Evolutionary conservation across 139 green algal genomes (phyloP), one percentile per base, ranked within the genome.

Genomic region (Gonium pectorale): DNA sequence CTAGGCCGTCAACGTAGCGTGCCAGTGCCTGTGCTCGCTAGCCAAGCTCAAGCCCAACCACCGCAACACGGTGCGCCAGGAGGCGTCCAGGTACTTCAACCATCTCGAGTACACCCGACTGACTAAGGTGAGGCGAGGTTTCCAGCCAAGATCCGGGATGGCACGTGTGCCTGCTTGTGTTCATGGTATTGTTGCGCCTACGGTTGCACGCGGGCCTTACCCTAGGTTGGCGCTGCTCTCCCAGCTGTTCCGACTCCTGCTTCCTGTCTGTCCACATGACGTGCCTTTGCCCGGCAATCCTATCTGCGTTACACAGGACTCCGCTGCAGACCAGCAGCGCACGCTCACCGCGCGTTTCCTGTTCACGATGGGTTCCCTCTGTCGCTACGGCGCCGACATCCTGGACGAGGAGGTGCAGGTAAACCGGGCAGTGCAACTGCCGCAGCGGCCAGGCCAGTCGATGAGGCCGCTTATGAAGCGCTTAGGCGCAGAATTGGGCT

Each of bases 291-390:
- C n/a, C n/a, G n/a, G n/a, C n/a, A n/a, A n/a, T n/a, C n/a, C n/a
- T n/a, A n/a, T n/a, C n/a, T n/a, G n/a, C n/a, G n/a, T n/a, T n/a
- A n/a, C n/a, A n/a, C n/a, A n/a, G n/a, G n/a, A n/a, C n/a, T n/a
- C n/a, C n/a, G n/a, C n/a, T n/a, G n/a, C n/a, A 17, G 78, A 74
- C 7, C 54, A 56, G 67, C 67, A 44, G 44, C 40, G 38, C 1
- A n/a, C n/a, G n/a, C 70, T 79, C 13, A 66, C 85, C 17, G 68
- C 71, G 24, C 87, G 92, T 60, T 91, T 93, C 51, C 80, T 97
- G 54, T 95, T 93, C 79, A 91, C 91, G 17, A 56, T 98, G 44
- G 95, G 95, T 24, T 92, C 95, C 43, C 73, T 98, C n/a, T 94
- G 89, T 73, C 81, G 94, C 26, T 85, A 94, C 84, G 94, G 92